A percentile compares a stretch with the other conserved stretches of the same genome.
phyloP scores from a whole-genome alignment of 75 land plant genomes.

The Sequoia sempervirens region DNA sequence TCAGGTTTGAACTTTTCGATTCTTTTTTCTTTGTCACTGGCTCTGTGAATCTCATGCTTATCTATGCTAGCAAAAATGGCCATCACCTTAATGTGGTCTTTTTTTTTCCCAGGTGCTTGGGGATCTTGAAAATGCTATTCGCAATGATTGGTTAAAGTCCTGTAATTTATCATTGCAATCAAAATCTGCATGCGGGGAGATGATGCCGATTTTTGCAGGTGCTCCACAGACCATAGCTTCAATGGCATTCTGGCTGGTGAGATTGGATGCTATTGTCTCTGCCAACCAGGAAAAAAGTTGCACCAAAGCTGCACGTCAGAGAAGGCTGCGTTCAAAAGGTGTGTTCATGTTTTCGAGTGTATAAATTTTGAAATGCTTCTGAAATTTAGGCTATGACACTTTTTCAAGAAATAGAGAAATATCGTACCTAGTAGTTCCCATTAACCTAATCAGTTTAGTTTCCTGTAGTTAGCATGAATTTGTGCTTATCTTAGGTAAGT shows the following conservation, averaged over 20 bases:
- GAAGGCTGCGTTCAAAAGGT: not conserved
- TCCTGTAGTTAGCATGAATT: not conserved
- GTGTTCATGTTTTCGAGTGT: not conserved
- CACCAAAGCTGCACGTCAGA: not conserved
- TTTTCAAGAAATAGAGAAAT: not conserved
- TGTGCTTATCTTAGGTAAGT: not conserved
- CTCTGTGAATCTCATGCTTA: not conserved
- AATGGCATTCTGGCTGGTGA: constrained; percentile 62
- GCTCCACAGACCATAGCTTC: constrained; percentile 60
- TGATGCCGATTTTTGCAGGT: constrained; percentile 26
- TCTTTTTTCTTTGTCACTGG: not conserved
- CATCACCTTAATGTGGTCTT: not conserved
- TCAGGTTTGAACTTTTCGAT: constrained; percentile 32
- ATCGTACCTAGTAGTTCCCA: not conserved
- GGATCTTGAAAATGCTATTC: constrained; percentile 63
- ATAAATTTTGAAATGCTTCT: not conserved
- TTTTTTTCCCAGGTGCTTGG: constrained; percentile 38
- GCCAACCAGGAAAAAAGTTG: constrained; percentile 15
- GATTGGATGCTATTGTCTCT: constrained; percentile 43
- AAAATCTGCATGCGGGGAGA: constrained; percentile 19
- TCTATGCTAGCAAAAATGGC: not conserved
- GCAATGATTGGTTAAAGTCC: constrained; percentile 44
- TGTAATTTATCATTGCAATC: constrained; percentile 6
- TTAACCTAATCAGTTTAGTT: not conserved
- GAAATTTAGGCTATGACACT: not conserved